phyloP scores from a whole-genome alignment of 129 eudicot species.

The Scalesia atractyloides region DNA sequence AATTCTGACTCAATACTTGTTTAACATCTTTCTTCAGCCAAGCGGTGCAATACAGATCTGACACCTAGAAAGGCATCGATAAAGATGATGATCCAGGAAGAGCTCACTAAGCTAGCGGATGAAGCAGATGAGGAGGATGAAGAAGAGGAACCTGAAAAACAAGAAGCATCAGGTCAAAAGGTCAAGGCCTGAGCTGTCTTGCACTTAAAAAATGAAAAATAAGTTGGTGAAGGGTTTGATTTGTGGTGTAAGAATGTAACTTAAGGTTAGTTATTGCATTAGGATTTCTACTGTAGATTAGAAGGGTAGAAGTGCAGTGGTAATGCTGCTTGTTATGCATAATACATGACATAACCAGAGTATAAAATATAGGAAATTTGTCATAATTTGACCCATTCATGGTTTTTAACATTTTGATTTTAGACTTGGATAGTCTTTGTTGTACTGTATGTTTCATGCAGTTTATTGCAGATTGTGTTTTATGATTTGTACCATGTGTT shows the following conservation, averaged over 20 bases:
- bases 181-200: slow-evolving; percentile 50
- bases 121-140: slow-evolving; percentile 83
- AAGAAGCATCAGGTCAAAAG: slow-evolving; percentile 32
- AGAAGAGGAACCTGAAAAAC: slow-evolving; percentile 50
- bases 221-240: no score
- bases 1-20: neutral
- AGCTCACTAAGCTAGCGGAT: slow-evolving; percentile 91
- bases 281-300: slow-evolving; percentile 10
- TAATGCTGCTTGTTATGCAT: slow-evolving; percentile 25
- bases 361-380: slow-evolving; percentile 34
- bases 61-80: slow-evolving; percentile 66
- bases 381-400: slow-evolving; percentile 30
- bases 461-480: no score
- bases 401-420: slow-evolving; percentile 20
- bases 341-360: slow-evolving; percentile 20
- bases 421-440: slow-evolving; percentile 14
- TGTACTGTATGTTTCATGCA: slow-evolving; percentile 1
- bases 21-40: slow-evolving; percentile 38
- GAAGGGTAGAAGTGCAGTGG: slow-evolving; percentile 25
- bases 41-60: slow-evolving; percentile 65
- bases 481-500: no score
- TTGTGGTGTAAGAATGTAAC: slow-evolving; percentile 28
- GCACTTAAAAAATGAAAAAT: no score
- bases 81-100: slow-evolving; percentile 92
- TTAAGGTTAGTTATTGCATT: slow-evolving; percentile 24